Evolutionary conservation across 2,329 filamentous ascomycete genomes (phyloP).

Genomic region (Colletotrichum limetticola): DNA sequence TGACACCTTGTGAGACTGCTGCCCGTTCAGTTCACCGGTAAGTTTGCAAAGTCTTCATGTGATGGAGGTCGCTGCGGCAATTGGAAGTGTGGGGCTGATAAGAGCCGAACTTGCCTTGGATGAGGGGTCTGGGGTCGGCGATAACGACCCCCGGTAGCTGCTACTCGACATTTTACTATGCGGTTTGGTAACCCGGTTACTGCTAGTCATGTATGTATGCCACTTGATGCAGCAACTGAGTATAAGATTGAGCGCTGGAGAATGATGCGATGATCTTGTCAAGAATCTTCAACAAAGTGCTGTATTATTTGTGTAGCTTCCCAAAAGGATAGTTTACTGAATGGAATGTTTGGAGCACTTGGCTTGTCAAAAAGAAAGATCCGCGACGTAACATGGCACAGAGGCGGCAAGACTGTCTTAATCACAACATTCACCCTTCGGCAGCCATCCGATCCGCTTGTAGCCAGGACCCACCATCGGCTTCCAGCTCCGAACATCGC

Average conservation of each 20-base stretch:
- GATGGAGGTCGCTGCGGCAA: background rate
- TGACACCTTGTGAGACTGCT: background rate
- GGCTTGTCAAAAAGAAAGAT: background rate
- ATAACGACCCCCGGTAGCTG: conserved; percentile 11
- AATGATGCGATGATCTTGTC: background rate
- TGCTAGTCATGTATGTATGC: background rate
- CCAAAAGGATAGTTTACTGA: background rate
- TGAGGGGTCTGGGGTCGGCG: conserved; percentile 14
- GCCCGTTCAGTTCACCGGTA: background rate
- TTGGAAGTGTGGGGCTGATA: conserved; percentile 6
- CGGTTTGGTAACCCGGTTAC: background rate
- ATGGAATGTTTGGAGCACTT: background rate
- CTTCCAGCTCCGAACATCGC: background rate
- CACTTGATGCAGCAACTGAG: background rate
- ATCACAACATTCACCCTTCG: background rate
- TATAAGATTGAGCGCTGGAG: background rate
- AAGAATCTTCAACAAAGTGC: background rate
- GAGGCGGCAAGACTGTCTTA: background rate
- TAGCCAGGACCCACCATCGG: background rate
- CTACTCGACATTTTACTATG: background rate
- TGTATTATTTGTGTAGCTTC: background rate
- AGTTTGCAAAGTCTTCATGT: conserved; percentile 15
- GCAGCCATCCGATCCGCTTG: background rate
- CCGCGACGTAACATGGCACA: background rate
- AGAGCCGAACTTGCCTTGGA: conserved; percentile 13